A percentile compares a stretch with the other conserved stretches of the same genome.
phyloP scores from a whole-genome alignment of 2,329 filamentous ascomycete species.

The Stemphylium beticola region DNA sequence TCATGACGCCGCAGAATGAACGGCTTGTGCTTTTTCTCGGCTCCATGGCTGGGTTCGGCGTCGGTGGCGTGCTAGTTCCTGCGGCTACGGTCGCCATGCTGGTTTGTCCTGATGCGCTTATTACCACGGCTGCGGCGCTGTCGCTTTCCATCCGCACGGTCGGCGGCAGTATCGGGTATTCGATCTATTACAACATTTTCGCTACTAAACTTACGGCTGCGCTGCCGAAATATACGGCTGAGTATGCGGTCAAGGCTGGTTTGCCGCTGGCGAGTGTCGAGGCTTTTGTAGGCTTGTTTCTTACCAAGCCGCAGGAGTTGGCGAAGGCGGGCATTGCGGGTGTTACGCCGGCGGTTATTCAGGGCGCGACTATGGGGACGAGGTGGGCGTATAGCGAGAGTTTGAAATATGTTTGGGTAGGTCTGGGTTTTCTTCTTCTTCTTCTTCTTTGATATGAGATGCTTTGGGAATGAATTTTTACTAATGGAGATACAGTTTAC shows the following conservation, averaged over 20 bases:
- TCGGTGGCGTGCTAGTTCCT: constrained; percentile 47
- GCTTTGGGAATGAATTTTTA: not conserved
- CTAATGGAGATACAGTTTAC: constrained; percentile 16
- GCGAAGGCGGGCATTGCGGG: constrained; percentile 25
- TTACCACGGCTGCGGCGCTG: constrained; percentile 48
- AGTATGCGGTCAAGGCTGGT: constrained; percentile 47
- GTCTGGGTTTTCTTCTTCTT: not conserved
- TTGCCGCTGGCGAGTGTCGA: constrained; percentile 46
- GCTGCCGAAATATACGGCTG: constrained; percentile 32
- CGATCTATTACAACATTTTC: constrained; percentile 47
- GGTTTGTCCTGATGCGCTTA: constrained; percentile 41
- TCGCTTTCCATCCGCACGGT: constrained; percentile 56
- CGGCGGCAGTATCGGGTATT: constrained; percentile 46
- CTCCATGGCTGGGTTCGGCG: constrained; percentile 46
- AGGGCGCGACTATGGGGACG: constrained; percentile 31
- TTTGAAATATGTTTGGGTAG: constrained; percentile 41
- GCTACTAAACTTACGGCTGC: constrained; percentile 36
- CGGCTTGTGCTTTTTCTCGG: constrained; percentile 37
- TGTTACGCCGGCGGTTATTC: constrained; percentile 37
- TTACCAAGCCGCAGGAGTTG: constrained; percentile 28
- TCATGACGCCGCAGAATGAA: constrained; percentile 41
- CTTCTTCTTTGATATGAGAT: not conserved
- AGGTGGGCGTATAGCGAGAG: constrained; percentile 41
- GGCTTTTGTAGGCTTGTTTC: constrained; percentile 45
- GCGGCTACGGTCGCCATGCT: constrained; percentile 45